Percentiles rank a stretch among this genome's conserved stretches.
These are phyloP conservation scores for Lyophyllum shimeji DNA, from an alignment of 768 basidiomycete species.

Conservation along the genomic window DNA sequence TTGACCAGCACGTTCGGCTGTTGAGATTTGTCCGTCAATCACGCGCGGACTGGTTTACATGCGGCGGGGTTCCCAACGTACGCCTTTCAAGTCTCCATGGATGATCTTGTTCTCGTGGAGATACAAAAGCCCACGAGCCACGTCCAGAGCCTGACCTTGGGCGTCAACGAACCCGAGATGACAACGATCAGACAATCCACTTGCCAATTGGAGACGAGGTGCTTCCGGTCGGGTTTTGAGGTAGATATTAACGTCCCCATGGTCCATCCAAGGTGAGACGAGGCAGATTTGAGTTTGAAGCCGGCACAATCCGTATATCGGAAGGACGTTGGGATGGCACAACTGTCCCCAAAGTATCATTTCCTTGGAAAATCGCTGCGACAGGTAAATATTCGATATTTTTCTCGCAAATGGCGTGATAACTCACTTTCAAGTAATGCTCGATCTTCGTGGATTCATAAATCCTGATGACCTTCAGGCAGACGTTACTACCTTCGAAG, in stretches of 20 bases:
- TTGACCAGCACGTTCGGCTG: constrained; percentile 5
- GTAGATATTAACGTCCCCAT: constrained; percentile 2
- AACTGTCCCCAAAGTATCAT: constrained; percentile 5
- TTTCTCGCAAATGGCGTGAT: background rate
- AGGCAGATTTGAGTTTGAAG: constrained; percentile 4
- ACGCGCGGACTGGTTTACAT: background rate
- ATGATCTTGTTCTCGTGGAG: background rate
- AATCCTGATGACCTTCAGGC: background rate
- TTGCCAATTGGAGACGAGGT: background rate
- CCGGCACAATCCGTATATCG: constrained; percentile 13
- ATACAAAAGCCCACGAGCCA: background rate
- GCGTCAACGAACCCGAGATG: background rate
- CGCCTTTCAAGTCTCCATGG: background rate
- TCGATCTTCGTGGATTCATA: background rate
- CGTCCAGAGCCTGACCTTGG: background rate
- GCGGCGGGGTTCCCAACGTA: background rate
- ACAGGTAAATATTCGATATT: background rate
- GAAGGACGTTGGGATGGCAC: constrained; percentile 13
- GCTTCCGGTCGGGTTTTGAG: background rate
- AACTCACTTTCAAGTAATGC: background rate
- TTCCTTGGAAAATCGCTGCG: background rate
- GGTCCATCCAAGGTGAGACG: constrained; percentile 15
- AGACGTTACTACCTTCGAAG: background rate
- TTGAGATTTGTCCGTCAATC: background rate
- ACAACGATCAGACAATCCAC: background rate